Base-by-base conservation (phyloP, 2,329 filamentous ascomycete species). In the Westerdykella ornata region DNA sequence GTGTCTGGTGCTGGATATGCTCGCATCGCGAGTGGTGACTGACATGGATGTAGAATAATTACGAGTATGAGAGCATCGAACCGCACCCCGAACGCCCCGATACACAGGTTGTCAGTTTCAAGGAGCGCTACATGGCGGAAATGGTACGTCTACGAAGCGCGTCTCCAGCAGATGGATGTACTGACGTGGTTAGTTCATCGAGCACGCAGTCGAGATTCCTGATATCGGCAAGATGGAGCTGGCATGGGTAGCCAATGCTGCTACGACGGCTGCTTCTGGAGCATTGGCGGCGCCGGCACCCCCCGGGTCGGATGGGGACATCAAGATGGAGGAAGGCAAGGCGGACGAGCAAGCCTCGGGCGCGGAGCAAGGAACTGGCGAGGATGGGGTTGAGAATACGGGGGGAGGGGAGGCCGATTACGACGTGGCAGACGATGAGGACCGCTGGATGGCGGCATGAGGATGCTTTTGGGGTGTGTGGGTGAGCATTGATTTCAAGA, bases 161-260 rank as follows among this genome's bases (percentile, higher is more conserved):
- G 22, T 19, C 12, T 3, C 14, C 6, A 13, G 8, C 30, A 15
- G 30, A 15, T 7, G 16, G 13, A 9, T 7, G 8, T 30, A 39
- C 36, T 40, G 13, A 12, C 16, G 18, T 20, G 3, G 11, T 9
- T 35, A 66, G 62, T 77, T 78, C 53, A 71, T 75, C 19, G 66
- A 79, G n/a, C 60, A 75, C 35, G 72, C 72, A 35, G 73, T 73
- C 33, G 67, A 74, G 15, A 77, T 88, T 31, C 78, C 81, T 0
- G 77, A 79, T 5, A 67, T 86, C 9, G 80, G 77, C 32, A 76
- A 75, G 35, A 70, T 88, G 11, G 80, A 86, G 41, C 62, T 86
- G 30, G 63, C 75, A 1, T 90, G 85, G 85, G 72, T 75, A n/a
- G 49, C 58, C 7, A 65, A 64, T 26, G 17, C 36, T 18, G 36